phyloP scores from a whole-genome alignment of 2,329 filamentous ascomycete species.

The Colletotrichum costaricense region DNA sequence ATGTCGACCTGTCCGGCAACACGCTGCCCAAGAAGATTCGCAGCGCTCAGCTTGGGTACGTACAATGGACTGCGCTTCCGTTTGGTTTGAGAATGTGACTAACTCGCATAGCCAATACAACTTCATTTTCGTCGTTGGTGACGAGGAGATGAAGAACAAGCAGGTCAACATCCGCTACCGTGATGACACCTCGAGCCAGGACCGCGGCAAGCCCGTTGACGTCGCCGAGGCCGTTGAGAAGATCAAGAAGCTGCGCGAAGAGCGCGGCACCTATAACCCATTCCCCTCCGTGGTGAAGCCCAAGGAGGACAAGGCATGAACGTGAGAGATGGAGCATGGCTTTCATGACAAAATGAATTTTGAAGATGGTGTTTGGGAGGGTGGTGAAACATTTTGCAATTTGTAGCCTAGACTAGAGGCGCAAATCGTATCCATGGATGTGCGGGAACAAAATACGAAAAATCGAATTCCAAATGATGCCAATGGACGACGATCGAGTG shows the following conservation, averaged over 20 bases:
- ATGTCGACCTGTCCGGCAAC: constrained; percentile 79
- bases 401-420: neutral
- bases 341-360: neutral
- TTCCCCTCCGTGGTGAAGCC: constrained; percentile 42
- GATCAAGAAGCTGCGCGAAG: constrained; percentile 62
- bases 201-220: constrained; percentile 68
- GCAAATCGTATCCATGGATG: neutral
- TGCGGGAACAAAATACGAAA: neutral
- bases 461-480: neutral
- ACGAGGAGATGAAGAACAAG: constrained; percentile 69
- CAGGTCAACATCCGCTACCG: constrained; percentile 73
- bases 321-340: constrained; percentile 1
- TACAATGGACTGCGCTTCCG: constrained; percentile 47
- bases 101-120: constrained; percentile 34
- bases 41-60: constrained; percentile 81
- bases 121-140: constrained; percentile 64
- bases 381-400: neutral
- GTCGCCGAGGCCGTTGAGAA: constrained; percentile 68
- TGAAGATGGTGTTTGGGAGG: constrained; percentile 18
- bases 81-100: constrained; percentile 8
- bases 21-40: constrained; percentile 93
- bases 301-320: constrained; percentile 38
- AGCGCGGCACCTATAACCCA: constrained; percentile 53
- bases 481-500: neutral
- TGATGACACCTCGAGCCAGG: constrained; percentile 71